phyloP scores from a whole-genome alignment of 371 early-diverging fungal genomes.

The Mucor piriformis region DNA sequence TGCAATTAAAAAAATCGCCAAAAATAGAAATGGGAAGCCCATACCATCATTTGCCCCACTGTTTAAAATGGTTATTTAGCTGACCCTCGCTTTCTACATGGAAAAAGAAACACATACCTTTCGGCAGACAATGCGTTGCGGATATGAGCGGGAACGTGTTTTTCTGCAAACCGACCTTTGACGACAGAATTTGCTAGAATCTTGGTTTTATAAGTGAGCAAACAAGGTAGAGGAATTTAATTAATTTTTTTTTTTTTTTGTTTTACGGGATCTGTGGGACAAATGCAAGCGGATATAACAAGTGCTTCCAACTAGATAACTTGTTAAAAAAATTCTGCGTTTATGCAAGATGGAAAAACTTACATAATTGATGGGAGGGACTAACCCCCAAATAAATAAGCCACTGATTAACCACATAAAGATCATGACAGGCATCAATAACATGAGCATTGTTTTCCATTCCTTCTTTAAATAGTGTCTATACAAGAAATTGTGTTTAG shows the following conservation, averaged over 20 bases:
- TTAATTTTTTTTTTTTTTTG: background rate
- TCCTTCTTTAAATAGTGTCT: constrained; percentile 62
- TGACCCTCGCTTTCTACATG: too few species aligned
- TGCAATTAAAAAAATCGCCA: constrained; percentile 76
- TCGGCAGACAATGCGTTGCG: constrained; percentile 91
- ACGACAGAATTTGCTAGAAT: constrained; percentile 93
- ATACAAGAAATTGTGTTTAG: background rate
- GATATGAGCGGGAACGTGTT: constrained; percentile 85
- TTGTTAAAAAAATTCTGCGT: background rate
- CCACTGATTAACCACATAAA: constrained; percentile 88
- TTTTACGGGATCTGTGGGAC: constrained; percentile 94
- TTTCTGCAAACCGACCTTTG: constrained; percentile 94
- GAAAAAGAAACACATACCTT: too few species aligned
- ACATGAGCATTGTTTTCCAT: constrained; percentile 66
- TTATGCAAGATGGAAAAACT: constrained; percentile 9
- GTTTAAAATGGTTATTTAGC: too few species aligned
- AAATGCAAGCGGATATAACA: constrained; percentile 86
- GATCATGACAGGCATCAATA: constrained; percentile 86
- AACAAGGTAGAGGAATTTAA: background rate
- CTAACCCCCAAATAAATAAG: constrained; percentile 62
- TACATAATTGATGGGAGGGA: constrained; percentile 69
- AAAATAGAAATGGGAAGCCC: constrained; percentile 87
- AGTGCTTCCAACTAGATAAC: constrained; percentile 68
- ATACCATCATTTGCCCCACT: constrained; percentile 86
- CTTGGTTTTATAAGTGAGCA: constrained; percentile 20